Evolutionary conservation across 2,329 filamentous ascomycete species (phyloP), one percentile per base, ranked within the genome.

Genomic region (Albifimbria verrucaria): DNA sequence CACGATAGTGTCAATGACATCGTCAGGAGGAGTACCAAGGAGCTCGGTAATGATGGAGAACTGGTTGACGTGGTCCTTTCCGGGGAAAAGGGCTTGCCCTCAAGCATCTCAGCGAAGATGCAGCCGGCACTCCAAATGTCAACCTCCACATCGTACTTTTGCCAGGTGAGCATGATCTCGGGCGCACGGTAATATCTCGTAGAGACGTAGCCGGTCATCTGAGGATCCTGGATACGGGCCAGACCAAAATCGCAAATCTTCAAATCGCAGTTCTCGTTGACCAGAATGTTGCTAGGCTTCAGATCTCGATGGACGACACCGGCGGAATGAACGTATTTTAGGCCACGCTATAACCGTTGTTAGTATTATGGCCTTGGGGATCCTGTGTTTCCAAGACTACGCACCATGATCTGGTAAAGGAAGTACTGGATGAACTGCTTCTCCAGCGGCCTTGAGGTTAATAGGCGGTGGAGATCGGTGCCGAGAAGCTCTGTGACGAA

Each of bases 341-440:
- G 77, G 52, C 94, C 94, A 66, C 94, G 91, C 93, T 97, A 63
- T 32, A 28, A 50, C 7, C 12, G 3, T 50, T 39, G 55, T 62
- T 46, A 62, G 59, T 46, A 52, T 52, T 6, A 21, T 12, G n/a
- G 6, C 32, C 17, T 26, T 3, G 22, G 11, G 5, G 3, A n/a
- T n/a, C 4, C 22, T 24, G 20, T 15, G 9, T 25, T 10, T 7
- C 10, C 6, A 25, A 17, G 23, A 6, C 12, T 24, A 60, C 88
- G 66, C 77, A 97, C 93, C 80, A 97, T 84, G 67, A 99, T 99
- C 76, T 99, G 94, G 75, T 99, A 99, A 56, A 99, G 83, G 72
- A 99, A 99, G 77, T 99, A 99, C 77, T 99, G 94, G 66, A 99
- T 97, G 74, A 99, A 99, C 74, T 99, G 94, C 78, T 96, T 97